These are phyloP conservation scores for Ogataea sp. DNA, from an alignment of 805 yeast species.

Conservation along the genomic window DNA sequence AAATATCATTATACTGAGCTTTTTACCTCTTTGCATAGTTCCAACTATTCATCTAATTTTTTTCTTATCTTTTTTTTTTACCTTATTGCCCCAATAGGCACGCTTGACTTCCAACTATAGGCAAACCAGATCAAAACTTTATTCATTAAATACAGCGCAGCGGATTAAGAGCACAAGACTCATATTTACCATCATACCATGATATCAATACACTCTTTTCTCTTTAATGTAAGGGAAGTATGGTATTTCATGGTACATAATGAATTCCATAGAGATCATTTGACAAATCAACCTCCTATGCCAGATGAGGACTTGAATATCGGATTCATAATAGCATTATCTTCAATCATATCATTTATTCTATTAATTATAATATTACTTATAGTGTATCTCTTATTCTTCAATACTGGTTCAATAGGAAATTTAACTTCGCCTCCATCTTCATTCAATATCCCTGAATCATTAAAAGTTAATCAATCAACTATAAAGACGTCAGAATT, in stretches of 20 bases:
- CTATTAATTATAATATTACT: background rate
- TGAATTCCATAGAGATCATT: background rate
- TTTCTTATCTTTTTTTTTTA: too few species aligned
- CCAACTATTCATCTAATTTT: too few species aligned
- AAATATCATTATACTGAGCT: too few species aligned
- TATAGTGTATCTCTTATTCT: background rate
- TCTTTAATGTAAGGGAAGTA: background rate
- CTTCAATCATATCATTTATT: background rate
- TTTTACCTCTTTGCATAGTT: too few species aligned
- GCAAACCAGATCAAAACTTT: too few species aligned
- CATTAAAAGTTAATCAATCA: background rate
- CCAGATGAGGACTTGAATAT: constrained; percentile 1
- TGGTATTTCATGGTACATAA: background rate
- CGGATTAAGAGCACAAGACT: too few species aligned
- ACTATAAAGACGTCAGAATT: background rate
- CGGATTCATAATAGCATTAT: background rate
- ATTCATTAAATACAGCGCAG: too few species aligned
- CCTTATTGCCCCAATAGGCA: too few species aligned
- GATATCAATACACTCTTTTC: background rate
- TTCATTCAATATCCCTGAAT: background rate
- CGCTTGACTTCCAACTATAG: too few species aligned
- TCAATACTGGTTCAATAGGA: background rate
- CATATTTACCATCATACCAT: background rate
- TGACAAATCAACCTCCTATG: background rate
- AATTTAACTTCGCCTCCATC: background rate